These are phyloP conservation scores for Verticillium zaregamsianum DNA, from an alignment of 2,329 filamentous ascomycete genomes.

Conservation along the genomic window DNA sequence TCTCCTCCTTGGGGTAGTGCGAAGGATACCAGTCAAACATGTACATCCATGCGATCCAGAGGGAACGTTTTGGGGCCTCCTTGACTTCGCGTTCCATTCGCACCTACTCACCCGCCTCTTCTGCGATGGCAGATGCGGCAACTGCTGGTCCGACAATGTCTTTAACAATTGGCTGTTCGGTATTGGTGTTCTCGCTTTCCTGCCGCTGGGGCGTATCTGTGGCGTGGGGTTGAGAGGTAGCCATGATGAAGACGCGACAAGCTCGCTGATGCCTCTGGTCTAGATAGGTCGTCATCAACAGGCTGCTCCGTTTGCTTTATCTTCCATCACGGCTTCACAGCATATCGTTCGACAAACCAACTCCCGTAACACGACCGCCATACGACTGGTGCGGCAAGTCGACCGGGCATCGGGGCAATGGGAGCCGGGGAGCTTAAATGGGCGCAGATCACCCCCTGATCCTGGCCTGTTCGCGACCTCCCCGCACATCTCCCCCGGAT, in stretches of 20 bases:
- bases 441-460: background rate
- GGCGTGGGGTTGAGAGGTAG: background rate
- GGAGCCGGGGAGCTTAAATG: background rate
- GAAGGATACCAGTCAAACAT: slow-evolving; percentile 21
- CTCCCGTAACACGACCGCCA: background rate
- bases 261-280: background rate
- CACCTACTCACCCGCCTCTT: slow-evolving; percentile 30
- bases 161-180: slow-evolving; percentile 1
- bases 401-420: background rate
- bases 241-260: background rate
- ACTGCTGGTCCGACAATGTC: slow-evolving; percentile 8
- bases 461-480: background rate
- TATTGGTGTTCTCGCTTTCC: background rate
- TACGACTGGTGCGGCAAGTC: background rate
- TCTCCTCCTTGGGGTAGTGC: slow-evolving; percentile 14
- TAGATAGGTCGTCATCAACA: background rate
- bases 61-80: slow-evolving; percentile 7
- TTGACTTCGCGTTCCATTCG: slow-evolving; percentile 22
- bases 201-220: background rate
- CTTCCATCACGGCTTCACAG: background rate
- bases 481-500: background rate
- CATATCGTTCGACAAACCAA: background rate
- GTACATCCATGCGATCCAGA: slow-evolving; percentile 16
- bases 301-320: background rate
- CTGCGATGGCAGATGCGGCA: slow-evolving; percentile 46